Percentiles rank a stretch among this genome's conserved stretches.
Evolutionary conservation across 306 rosid genomes (phyloP).

Genomic region (Citrullus mucosospermus): DNA sequence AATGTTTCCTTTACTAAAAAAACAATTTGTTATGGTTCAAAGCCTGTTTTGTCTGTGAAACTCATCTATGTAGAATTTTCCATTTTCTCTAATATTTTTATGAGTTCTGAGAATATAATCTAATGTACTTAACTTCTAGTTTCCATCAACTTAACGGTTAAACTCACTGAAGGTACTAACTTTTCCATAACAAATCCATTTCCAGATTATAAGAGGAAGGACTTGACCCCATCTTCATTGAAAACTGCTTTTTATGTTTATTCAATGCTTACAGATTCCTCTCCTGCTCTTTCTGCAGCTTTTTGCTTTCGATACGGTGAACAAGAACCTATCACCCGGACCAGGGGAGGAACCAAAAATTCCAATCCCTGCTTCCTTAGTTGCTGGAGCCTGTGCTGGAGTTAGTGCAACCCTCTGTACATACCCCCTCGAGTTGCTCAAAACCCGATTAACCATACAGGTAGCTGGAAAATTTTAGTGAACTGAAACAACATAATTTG

Average conservation of each 20-base stretch:
- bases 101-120: neutral
- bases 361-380: slow-evolving; percentile 72
- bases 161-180: neutral
- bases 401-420: slow-evolving; percentile 83
- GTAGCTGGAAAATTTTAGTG: slow-evolving; percentile 21
- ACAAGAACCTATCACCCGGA: slow-evolving; percentile 56
- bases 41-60: neutral
- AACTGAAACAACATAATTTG: neutral
- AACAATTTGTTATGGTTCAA: neutral
- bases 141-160: neutral
- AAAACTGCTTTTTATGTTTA: neutral
- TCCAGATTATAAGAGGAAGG: neutral
- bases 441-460: slow-evolving; percentile 91
- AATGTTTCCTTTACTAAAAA: too few species aligned
- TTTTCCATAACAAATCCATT: neutral
- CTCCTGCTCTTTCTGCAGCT: slow-evolving; percentile 46
- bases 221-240: neutral
- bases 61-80: neutral
- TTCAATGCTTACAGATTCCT: neutral
- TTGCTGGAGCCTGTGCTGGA: slow-evolving; percentile 99
- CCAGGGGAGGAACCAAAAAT: slow-evolving; percentile 66
- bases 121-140: neutral
- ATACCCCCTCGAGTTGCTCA: slow-evolving; percentile 84
- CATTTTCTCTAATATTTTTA: neutral
- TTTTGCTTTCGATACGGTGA: slow-evolving; percentile 85